Base-by-base conservation (phyloP, 1,284 basidiomycete genomes). In the Fistulinella cinereoalba region DNA sequence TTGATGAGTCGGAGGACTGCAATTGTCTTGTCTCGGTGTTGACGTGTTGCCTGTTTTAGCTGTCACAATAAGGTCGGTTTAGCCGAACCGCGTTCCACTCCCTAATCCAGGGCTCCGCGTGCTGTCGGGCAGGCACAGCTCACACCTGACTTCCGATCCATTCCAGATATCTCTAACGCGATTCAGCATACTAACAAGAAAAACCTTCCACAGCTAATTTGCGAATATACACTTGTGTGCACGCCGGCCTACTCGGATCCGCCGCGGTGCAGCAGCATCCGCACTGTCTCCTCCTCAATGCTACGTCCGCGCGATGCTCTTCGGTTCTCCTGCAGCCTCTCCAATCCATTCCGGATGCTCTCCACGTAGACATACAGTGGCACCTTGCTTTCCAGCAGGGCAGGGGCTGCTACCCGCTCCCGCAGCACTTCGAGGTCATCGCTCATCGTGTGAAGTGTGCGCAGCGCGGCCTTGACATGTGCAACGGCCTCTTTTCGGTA, bases 401-500 rank as follows among this genome's bases (percentile, higher is more conserved):
- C 79, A 6, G 85, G 84, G 23, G 79, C 76, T 3, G 81, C 74
- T 1, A 85, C 81, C 11, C 81, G 71, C 56, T 85, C 81, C 49
- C 86, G 69, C 52, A 89, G 62, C 38, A 85, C 83, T 58, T 85
- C 84, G 73, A 89, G 80, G 51, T 87, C 85, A 33, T 79, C 80
- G 51, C 76, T 77, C 76, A 88, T 76, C 21, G 69, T 68, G 37
- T 77, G 68, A 53, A 89, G 65, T 18, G 79, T 73, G 44, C 81
- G 79, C 57, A 85, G 59, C 16, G 83, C 77, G 0, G 75, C 77
- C 27, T 75, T 73, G 22, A 88, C 83, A 53, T 85, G 83, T 13
- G 70, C 75, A 27, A 74, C 64, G 9, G 86, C 86, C 49, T 74
- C 71, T 51, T 72, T 73, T 53, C 83, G 70, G 55, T 85, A 87